Evolutionary conservation across 305 asterid genomes (phyloP), one percentile per base, ranked within the genome.

Genomic region (Fraxinus platypoda): DNA sequence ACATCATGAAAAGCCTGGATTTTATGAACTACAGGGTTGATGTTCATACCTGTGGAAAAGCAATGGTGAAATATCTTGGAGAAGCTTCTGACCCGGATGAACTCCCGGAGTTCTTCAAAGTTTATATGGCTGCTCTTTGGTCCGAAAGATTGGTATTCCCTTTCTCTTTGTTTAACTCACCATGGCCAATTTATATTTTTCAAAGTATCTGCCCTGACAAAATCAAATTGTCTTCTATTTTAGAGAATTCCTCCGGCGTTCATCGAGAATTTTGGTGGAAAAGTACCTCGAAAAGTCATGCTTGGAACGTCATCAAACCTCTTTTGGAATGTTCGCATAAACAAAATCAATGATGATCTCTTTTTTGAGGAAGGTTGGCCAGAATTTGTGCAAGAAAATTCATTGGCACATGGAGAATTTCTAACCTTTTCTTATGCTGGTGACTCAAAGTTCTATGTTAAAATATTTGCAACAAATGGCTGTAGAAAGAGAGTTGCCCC

Each of bases 241-340:
- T 72, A 89, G 91, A 82, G 34, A 49, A 87, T 90, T 71, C 91
- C 94, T 26, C 81, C 88, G 0, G 88, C 52, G 7, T 90, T 90
- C 35, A 72, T 88, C 19, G 28, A 72, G 70, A 86, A 66, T 26
- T 84, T 90, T 43, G 75, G 77, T 19, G 85, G 73, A 80, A 31
- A 78, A 17, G 72, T 84, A n/a, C 93, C 94, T 5, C n/a, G 28
- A 11, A 66, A 1, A 4, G 78, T 79, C 74, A 78, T 43, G 6
- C 86, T 89, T 52, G 82, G 52, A 71, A 75, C 41, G 1, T 13
- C 79, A 5, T 3, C 72, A 2, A 81, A 82, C 21, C 26, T 12
- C 30, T 80, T 85, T 19, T 87, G 88, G 90, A 25, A 28, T 76
- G 88, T 88, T 52, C 8, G 6, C 13, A 43, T 83, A 12, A 85